Percentiles rank a stretch among this genome's conserved stretches.
These are phyloP conservation scores for Suillus hirtellus DNA, from an alignment of 768 basidiomycete species.

Conservation along the genomic window DNA sequence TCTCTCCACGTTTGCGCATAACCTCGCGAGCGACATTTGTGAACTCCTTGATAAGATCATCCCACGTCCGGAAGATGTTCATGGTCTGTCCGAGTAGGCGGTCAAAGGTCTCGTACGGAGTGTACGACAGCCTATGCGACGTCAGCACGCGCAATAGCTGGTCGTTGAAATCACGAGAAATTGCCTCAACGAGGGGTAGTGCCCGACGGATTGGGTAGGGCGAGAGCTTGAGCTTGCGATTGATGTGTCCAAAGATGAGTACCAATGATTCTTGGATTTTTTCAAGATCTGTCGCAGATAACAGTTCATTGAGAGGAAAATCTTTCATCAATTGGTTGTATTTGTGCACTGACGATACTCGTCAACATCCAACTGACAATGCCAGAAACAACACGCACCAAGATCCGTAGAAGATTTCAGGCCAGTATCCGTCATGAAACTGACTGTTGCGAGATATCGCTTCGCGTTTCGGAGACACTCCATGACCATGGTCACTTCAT, in stretches of 20 bases:
- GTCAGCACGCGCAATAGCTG: conserved; percentile 89
- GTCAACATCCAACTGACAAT: background rate
- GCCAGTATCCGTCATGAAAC: conserved; percentile 97
- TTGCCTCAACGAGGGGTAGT: conserved; percentile 95
- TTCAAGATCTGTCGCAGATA: conserved; percentile 94
- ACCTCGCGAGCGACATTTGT: conserved; percentile 92
- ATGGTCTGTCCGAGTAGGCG: conserved; percentile 73
- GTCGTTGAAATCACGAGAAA: conserved; percentile 96
- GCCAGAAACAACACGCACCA: conserved; percentile 45
- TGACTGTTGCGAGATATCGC: conserved; percentile 95
- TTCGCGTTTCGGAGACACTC: conserved; percentile 95
- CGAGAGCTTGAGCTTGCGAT: conserved; percentile 92
- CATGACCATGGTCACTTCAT: conserved; percentile 91
- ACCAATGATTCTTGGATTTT: conserved; percentile 89
- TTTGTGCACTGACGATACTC: conserved; percentile 71
- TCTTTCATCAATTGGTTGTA: conserved; percentile 99
- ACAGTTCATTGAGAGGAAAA: conserved; percentile 94
- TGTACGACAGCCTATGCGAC: conserved; percentile 88
- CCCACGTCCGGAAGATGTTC: conserved; percentile 84
- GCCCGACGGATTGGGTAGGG: conserved; percentile 97
- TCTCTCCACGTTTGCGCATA: conserved; percentile 83
- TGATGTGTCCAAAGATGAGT: conserved; percentile 90
- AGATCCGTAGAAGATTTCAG: conserved; percentile 90
- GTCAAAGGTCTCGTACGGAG: conserved; percentile 94
- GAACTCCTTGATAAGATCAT: conserved; percentile 88